phyloP scores from a whole-genome alignment of 140 eudicot genomes.

The Stevia rebaudiana region DNA sequence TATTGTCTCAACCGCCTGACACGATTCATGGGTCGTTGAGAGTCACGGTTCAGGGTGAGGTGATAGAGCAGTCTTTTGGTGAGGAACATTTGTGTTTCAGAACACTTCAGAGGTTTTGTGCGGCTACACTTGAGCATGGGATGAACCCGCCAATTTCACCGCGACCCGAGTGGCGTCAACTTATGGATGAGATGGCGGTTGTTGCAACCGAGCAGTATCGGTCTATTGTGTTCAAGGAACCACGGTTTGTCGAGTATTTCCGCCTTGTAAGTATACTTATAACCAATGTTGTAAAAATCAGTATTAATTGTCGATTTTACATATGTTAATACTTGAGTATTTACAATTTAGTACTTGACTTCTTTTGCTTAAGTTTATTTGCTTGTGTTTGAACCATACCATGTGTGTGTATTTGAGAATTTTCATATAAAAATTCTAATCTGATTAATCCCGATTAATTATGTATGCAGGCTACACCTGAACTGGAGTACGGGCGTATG shows the following conservation, averaged over 20 bases:
- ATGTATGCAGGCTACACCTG: slow-evolving; percentile 76
- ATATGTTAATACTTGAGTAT: too few species aligned
- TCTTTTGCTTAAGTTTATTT: too few species aligned
- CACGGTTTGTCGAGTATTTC: slow-evolving; percentile 97
- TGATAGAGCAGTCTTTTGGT: slow-evolving; percentile 93
- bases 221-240: slow-evolving; percentile 76
- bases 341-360: too few species aligned
- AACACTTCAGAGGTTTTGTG: slow-evolving; percentile 86
- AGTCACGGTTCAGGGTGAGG: slow-evolving; percentile 98
- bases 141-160: slow-evolving; percentile 95
- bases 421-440: too few species aligned
- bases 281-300: too few species aligned
- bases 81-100: slow-evolving; percentile 95
- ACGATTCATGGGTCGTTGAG: slow-evolving; percentile 84
- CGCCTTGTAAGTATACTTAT: slow-evolving; percentile 64
- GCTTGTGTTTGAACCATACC: too few species aligned
- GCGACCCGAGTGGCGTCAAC: slow-evolving; percentile 87
- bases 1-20: slow-evolving; percentile 92
- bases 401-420: too few species aligned
- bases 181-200: slow-evolving; percentile 81
- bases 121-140: slow-evolving; percentile 97
- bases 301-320: too few species aligned
- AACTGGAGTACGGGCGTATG: slow-evolving; percentile 91
- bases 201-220: slow-evolving; percentile 82
- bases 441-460: too few species aligned